Base-by-base conservation (phyloP, 1,284 basidiomycete genomes). In the Stereum hirsutum region DNA sequence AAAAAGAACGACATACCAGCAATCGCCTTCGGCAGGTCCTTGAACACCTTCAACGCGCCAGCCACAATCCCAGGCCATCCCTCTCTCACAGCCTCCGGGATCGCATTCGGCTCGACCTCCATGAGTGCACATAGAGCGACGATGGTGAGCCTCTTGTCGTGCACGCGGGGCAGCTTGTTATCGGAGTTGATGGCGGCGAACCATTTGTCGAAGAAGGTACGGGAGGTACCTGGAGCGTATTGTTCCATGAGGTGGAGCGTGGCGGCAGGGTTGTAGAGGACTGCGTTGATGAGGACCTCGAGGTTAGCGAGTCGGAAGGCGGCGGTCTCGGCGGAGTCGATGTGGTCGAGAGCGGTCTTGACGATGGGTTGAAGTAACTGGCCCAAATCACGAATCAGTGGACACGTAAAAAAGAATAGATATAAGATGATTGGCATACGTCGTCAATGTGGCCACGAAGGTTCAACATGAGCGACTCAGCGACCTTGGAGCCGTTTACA, bases 131-230 rank as follows among this genome's bases (percentile, higher is more conserved):
- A 87, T 47, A 94, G 64, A 7, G 89, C 78, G 46, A 88, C 60
- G 41, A 92, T 75, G 48, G 77, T 78, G 45, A 95, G 68, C 61
- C 89, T 92, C 74, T 91, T 91, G 62, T 94, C 90, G 59, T 95
- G 89, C 30, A 94, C 89, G n/a, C 89, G 75, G 3, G 85, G 86
- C 35, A 92, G 70, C 39, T 71, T 74, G 24, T 69, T 65, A 19
- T 78, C 69, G 39, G 66, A 63, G 45, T 75, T 78, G 58, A 91
- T 84, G 12, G 77, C 74, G 6, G 62, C 72, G 54, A 89, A 89
- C 83, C 89, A 91, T 49, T 70, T 70, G 53, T 87, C 78, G 57
- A 95, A 91, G 69, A 94, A 89, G 14, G 61, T 54, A 33, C 77
- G 76, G 1, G 81, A 74, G 12, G 68, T 61, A 4, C 79, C 81